Percentiles rank a stretch among this genome's conserved stretches.
Evolutionary conservation across 2,329 filamentous ascomycete genomes (phyloP).

Genomic region (Rhynchosporium secalis): DNA sequence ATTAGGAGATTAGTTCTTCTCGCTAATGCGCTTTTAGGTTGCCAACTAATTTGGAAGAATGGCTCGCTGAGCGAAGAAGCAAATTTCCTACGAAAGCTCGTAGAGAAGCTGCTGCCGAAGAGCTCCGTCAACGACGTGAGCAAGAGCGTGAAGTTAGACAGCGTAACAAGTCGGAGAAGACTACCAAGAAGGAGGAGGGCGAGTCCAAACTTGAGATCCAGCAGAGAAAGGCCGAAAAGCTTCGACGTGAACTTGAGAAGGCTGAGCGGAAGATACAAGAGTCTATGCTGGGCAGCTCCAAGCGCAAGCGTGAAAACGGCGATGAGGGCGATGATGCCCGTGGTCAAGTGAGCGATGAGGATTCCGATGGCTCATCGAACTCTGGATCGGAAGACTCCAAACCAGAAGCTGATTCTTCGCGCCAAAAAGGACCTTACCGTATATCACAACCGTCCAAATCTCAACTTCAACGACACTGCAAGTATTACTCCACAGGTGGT

Average conservation of each 20-base stretch:
- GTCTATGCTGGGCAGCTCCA: slow-evolving; percentile 57
- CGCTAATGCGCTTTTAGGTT: slow-evolving; percentile 41
- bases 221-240: slow-evolving; percentile 58
- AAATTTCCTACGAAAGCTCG: slow-evolving; percentile 79
- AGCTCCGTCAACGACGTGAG: slow-evolving; percentile 41
- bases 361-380: slow-evolving; percentile 37
- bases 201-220: slow-evolving; percentile 54
- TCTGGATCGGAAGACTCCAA: slow-evolving; percentile 58
- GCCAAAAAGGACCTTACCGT: slow-evolving; percentile 36
- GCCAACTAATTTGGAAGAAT: slow-evolving; percentile 70
- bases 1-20: slow-evolving; percentile 36
- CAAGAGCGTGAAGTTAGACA: slow-evolving; percentile 36
- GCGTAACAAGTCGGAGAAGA: slow-evolving; percentile 40
- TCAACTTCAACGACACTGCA: slow-evolving; percentile 66
- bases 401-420: slow-evolving; percentile 58
- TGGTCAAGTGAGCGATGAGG: slow-evolving; percentile 37
- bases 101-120: slow-evolving; percentile 61
- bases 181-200: slow-evolving; percentile 51
- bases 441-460: slow-evolving; percentile 53
- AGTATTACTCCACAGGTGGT: slow-evolving; percentile 69
- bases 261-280: slow-evolving; percentile 54
- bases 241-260: slow-evolving; percentile 64
- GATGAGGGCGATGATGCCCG: slow-evolving; percentile 66
- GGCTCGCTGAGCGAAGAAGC: slow-evolving; percentile 77
- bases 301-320: slow-evolving; percentile 67